Evolutionary conservation across 495 filamentous ascomycete species (phyloP).

Genomic region (Xylaria nigripes): DNA sequence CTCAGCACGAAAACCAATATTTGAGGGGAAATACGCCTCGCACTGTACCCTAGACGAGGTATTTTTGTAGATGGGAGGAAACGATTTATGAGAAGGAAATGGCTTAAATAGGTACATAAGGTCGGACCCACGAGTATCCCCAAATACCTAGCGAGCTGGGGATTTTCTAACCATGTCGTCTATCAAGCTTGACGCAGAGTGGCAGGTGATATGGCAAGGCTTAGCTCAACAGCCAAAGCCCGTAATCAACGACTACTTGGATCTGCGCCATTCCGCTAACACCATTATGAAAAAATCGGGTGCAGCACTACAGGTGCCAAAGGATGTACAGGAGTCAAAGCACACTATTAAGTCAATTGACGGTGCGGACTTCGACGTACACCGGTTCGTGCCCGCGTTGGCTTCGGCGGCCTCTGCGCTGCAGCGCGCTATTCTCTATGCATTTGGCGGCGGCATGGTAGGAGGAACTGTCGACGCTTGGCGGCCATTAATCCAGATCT

Average conservation of each 20-base stretch:
- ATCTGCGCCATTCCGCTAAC: conserved; percentile 2
- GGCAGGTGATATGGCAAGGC: background rate
- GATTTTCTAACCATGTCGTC: conserved; percentile 7
- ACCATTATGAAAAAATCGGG: background rate
- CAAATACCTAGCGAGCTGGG: background rate
- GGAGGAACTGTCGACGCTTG: conserved; percentile 20
- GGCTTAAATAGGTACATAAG: too few relatives aligned
- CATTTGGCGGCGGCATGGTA: conserved; percentile 36
- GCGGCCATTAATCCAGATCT: conserved; percentile 12
- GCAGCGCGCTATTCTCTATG: conserved; percentile 27
- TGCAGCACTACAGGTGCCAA: background rate
- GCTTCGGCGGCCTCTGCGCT: background rate
- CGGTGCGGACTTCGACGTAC: conserved; percentile 17
- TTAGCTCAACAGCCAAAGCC: conserved; percentile 3
- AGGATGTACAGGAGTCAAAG: conserved; percentile 15
- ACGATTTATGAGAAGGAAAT: too few relatives aligned
- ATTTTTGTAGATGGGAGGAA: too few relatives aligned
- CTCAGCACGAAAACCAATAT: too few relatives aligned
- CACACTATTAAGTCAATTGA: conserved; percentile 15
- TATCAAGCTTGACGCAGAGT: conserved; percentile 15
- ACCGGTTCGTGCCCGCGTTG: conserved; percentile 14
- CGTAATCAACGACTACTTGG: background rate
- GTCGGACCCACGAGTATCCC: too few relatives aligned
- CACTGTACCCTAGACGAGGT: too few relatives aligned
- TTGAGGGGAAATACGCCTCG: too few relatives aligned